Base-by-base conservation (phyloP, 2,329 filamentous ascomycete genomes). In the Cladophialophora chaetospira region DNA sequence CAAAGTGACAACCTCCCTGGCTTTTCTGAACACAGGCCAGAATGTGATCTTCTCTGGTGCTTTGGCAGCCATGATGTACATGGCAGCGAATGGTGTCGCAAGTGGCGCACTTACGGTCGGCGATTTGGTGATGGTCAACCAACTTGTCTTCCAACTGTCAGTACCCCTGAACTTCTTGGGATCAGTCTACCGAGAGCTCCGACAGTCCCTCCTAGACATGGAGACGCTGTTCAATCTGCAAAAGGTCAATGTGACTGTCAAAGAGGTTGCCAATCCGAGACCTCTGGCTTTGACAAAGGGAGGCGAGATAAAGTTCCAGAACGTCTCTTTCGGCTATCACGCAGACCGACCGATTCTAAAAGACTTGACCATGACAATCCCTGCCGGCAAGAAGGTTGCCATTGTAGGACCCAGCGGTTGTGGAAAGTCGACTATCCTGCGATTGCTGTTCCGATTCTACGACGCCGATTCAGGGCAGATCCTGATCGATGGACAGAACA, bases 111-210 rank as follows among this genome's bases (percentile, higher is more conserved):
- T 99, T 67, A 97, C 93, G 0, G 92, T 99, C 11, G 94, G 94
- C 57, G 95, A 99, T 70, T 80, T 99, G 28, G 94, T 99, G 70
- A 95, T 99, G 90, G 91, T 99, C 65, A 99, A 99, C 72, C 94
- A 97, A 77, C 86, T 99, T 15, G 92, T 99, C 57, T 99, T 99
- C 75, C 94, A 99, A 75, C 86, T 99, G 4, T 97, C 91, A 0
- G 91, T 99, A 3, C 94, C 94, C 0, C 82, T 99, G 58, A 99
- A 99, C 79, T 99, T 99, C 73, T 79, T 99, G 3, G 94, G 94
- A n/a, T 96, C 91, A 11, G 93, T 99, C 10, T 99, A 99, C 72
- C 88, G 94, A 66, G 94, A 99, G 75, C 82, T 99, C 52, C 84
- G 94, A 54, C 94, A 99, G 75, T 96, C 91, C 19, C 80, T 99